These are phyloP conservation scores for Anthoceros angustus DNA, from an alignment of 225 moss, liverwort and hornwort genomes.

Conservation along the genomic window DNA sequence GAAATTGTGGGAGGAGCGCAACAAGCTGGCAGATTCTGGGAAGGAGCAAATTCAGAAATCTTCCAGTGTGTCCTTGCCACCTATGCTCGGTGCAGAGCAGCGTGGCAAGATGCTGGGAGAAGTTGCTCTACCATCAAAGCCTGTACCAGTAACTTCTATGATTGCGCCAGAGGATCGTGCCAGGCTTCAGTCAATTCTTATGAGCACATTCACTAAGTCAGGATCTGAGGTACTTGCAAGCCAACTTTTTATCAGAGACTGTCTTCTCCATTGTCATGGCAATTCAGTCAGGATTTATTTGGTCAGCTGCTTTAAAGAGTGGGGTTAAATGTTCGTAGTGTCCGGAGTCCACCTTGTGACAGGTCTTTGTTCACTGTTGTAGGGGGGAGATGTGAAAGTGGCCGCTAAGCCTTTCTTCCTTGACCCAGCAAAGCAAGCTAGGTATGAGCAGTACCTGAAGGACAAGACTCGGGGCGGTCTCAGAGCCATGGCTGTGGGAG, in stretches of 20 bases:
- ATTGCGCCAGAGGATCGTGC: constrained; percentile 40
- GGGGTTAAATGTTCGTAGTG: background rate
- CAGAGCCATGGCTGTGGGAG: constrained; percentile 39
- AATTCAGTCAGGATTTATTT: background rate
- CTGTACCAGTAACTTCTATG: constrained; percentile 27
- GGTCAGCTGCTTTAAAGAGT: background rate
- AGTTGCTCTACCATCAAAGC: constrained; percentile 27
- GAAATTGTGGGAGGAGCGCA: constrained; percentile 78
- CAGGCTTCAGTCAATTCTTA: constrained; percentile 46
- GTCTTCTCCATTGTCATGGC: background rate
- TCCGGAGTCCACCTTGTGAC: background rate
- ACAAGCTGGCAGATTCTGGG: constrained; percentile 43
- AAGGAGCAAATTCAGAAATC: constrained; percentile 37
- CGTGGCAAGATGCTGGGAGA: constrained; percentile 69
- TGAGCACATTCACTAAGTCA: constrained; percentile 40
- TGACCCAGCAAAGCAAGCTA: constrained; percentile 45
- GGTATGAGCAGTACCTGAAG: constrained; percentile 54
- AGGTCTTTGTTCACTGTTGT: constrained; percentile 16
- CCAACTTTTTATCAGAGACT: too few species aligned
- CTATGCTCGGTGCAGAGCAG: constrained; percentile 13
- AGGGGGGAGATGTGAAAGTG: constrained; percentile 25
- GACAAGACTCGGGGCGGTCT: constrained; percentile 58
- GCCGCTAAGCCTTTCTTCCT: constrained; percentile 21
- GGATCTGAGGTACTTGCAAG: constrained; percentile 24
- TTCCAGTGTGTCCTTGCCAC: constrained; percentile 15